Conservation (phyloP, 2,329 filamentous ascomycete genomes). For the Lizonia empirigonia region DNA sequence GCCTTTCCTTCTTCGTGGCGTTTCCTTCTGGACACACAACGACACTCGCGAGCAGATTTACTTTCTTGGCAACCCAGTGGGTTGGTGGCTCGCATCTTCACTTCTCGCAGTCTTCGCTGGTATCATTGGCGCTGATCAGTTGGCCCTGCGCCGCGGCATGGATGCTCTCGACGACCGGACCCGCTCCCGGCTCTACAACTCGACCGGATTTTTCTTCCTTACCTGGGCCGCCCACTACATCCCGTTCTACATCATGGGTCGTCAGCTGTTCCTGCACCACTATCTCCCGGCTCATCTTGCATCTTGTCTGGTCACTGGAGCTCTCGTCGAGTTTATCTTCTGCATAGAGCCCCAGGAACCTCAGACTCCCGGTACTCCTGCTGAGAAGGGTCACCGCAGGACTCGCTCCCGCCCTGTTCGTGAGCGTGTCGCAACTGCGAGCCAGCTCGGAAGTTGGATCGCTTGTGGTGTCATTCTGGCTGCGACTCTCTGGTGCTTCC, state of each 20-base stretch:
- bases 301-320: conserved; percentile 85
- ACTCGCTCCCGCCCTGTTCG: conserved; percentile 72
- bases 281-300: conserved; percentile 95
- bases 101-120: conserved; percentile 91
- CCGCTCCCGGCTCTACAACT: conserved; percentile 94
- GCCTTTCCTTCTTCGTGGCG: conserved; percentile 95
- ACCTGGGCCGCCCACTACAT: conserved; percentile 97
- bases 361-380: conserved; percentile 41
- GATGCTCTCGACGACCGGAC: conserved; percentile 95
- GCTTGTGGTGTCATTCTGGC: conserved; percentile 73
- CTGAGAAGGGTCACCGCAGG: conserved; percentile 42
- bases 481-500: conserved; percentile 76
- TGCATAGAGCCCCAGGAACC: conserved; percentile 76
- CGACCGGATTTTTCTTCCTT: conserved; percentile 98
- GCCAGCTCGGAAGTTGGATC: conserved; percentile 77
- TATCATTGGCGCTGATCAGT: conserved; percentile 88
- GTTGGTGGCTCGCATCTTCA: conserved; percentile 96
- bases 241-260: conserved; percentile 97
- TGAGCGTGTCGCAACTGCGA: conserved; percentile 81
- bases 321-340: conserved; percentile 94
- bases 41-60: conserved; percentile 97
- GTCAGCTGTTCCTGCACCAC: conserved; percentile 96
- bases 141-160: conserved; percentile 88
- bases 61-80: conserved; percentile 94
- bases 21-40: conserved; percentile 99